Evolutionary conservation across 495 filamentous ascomycete genomes (phyloP).

Genomic region (Penicillium longicatenatum): DNA sequence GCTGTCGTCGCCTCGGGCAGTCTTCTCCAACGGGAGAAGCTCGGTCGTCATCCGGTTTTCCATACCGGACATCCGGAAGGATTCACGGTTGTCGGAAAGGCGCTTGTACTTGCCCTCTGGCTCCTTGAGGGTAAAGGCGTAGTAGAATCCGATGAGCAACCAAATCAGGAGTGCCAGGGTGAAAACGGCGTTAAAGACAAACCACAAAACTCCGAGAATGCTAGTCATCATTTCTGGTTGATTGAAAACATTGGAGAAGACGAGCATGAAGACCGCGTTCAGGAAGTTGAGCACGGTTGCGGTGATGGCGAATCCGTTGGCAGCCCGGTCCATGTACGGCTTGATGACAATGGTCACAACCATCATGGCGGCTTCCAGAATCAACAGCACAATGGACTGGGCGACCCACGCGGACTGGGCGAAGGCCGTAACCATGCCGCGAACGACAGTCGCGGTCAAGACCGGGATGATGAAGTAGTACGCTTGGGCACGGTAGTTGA

Average conservation of each 20-base stretch:
- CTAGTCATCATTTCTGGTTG: constrained; percentile 83
- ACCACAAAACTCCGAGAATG: constrained; percentile 91
- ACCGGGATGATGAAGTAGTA: constrained; percentile 93
- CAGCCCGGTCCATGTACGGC: constrained; percentile 98
- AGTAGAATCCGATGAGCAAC: constrained; percentile 79
- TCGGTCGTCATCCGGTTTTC: constrained; percentile 84
- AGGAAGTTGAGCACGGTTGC: constrained; percentile 87
- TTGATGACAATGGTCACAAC: constrained; percentile 76
- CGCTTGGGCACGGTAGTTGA: constrained; percentile 91
- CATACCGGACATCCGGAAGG: constrained; percentile 82
- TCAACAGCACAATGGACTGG: constrained; percentile 79
- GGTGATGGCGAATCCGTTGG: constrained; percentile 92
- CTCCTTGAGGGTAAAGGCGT: constrained; percentile 87
- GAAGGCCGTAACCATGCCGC: constrained; percentile 87
- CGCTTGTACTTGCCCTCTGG: constrained; percentile 91
- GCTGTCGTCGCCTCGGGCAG: constrained; percentile 73
- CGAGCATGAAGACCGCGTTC: constrained; percentile 80
- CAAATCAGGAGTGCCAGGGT: constrained; percentile 82
- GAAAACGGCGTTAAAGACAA: constrained; percentile 89
- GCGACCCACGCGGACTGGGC: constrained; percentile 67
- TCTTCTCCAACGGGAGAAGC: constrained; percentile 87
- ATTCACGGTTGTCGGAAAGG: constrained; percentile 91
- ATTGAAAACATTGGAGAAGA: constrained; percentile 80
- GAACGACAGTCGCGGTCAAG: constrained; percentile 76
- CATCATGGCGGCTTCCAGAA: constrained; percentile 80